Percentiles rank a stretch among this genome's conserved stretches.
Evolutionary conservation across 176 grass and related monocot genomes (phyloP).

Genomic region (Secale cereale): DNA sequence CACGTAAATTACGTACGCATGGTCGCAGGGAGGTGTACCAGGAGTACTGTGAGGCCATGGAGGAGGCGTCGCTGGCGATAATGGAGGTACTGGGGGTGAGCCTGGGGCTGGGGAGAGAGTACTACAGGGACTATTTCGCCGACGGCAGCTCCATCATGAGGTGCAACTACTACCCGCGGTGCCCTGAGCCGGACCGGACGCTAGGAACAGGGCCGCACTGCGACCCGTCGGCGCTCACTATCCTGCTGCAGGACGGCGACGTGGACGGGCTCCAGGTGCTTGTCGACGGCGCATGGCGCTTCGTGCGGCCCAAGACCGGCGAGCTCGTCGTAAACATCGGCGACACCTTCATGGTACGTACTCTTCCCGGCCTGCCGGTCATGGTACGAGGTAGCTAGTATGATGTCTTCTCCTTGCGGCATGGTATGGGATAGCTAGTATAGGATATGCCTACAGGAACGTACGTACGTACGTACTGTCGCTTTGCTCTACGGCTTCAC

Average conservation of each 20-base stretch:
- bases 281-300: conserved; percentile 41
- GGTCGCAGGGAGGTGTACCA: conserved; percentile 52
- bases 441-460: neutral
- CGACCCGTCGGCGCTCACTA: conserved; percentile 66
- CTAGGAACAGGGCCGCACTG: conserved; percentile 83
- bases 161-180: conserved; percentile 83
- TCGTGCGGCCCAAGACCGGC: conserved; percentile 44
- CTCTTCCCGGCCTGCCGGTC: neutral
- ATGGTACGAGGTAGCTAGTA: no score
- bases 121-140: conserved; percentile 65
- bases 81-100: conserved; percentile 80
- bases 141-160: conserved; percentile 68
- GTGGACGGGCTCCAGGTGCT: conserved; percentile 77
- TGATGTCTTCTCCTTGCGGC: no score
- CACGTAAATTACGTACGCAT: neutral
- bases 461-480: neutral
- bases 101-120: conserved; percentile 46
- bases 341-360: conserved; percentile 79
- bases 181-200: conserved; percentile 74
- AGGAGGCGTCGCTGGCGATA: conserved; percentile 40
- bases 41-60: conserved; percentile 63
- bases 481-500: neutral
- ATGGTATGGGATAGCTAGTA: no score
- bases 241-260: conserved; percentile 61
- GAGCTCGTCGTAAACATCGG: conserved; percentile 76